A percentile compares a stretch with the other conserved stretches of the same genome.
Evolutionary conservation across 441 rosid species (phyloP).

Genomic region (Adansonia madagascariensis): DNA sequence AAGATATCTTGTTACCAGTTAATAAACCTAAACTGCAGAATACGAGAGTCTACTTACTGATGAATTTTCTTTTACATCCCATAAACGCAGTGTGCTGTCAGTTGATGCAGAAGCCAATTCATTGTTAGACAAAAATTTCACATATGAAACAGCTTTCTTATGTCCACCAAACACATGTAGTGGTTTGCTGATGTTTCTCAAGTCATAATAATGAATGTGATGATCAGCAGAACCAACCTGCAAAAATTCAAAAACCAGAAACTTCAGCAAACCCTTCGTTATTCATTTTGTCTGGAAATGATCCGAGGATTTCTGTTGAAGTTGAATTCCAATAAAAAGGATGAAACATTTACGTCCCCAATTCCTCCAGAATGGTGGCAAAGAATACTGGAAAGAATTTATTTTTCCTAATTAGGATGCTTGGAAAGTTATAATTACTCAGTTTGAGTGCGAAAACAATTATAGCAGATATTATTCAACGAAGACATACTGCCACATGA

Average conservation of each 20-base stretch:
- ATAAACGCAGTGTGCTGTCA: conserved; percentile 47
- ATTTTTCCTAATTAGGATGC: background rate
- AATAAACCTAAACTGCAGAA: background rate
- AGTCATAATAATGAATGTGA: conserved; percentile 44
- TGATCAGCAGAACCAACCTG: conserved; percentile 55
- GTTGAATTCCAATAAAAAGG: conserved; percentile 3
- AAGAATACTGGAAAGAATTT: background rate
- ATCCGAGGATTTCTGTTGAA: background rate
- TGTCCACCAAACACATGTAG: conserved; percentile 45
- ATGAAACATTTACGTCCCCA: background rate
- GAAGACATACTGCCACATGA: conserved; percentile 43
- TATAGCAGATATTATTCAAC: background rate
- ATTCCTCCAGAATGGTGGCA: background rate
- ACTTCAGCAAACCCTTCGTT: conserved; percentile 9
- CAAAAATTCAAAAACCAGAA: conserved; percentile 18
- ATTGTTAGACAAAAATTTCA: conserved; percentile 43
- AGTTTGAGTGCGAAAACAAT: background rate
- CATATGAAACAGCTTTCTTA: conserved; percentile 43
- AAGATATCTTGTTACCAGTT: background rate
- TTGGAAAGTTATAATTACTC: conserved; percentile 8
- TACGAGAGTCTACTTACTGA: conserved; percentile 32
- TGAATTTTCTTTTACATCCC: conserved; percentile 45
- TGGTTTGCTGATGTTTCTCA: conserved; percentile 41
- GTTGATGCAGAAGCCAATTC: conserved; percentile 51
- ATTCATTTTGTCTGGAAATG: background rate